Evolutionary conservation across 257 asterid species (phyloP).

Genomic region (Jacaranda copaia): DNA sequence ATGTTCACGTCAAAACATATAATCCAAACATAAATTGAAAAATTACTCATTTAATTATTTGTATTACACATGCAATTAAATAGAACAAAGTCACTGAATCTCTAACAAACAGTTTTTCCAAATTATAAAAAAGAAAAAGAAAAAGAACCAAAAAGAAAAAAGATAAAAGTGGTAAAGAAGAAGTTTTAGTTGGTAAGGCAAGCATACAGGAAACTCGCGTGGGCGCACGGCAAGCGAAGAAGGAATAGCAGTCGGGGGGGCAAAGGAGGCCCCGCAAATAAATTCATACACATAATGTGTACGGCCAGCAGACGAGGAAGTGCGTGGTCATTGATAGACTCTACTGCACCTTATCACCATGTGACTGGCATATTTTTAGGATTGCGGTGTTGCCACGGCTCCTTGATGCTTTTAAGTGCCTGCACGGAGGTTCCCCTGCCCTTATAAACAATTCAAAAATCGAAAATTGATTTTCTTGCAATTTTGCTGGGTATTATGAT

Average conservation of each 20-base stretch:
- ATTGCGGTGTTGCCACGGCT: conserved; percentile 45
- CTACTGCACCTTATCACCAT: background rate
- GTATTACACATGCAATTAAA: too few species aligned
- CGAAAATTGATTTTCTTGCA: too few species aligned
- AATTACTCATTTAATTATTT: too few species aligned
- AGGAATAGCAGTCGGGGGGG: background rate
- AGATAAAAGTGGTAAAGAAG: too few species aligned
- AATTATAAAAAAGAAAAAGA: too few species aligned
- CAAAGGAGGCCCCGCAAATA: background rate
- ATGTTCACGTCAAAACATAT: too few species aligned
- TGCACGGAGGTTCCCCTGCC: background rate
- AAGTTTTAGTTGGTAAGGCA: background rate
- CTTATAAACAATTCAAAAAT: background rate
- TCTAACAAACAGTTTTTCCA: too few species aligned
- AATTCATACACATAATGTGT: background rate
- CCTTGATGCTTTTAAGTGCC: conserved; percentile 19
- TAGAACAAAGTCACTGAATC: too few species aligned
- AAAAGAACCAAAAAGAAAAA: too few species aligned
- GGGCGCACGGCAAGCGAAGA: background rate
- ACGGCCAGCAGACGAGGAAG: background rate
- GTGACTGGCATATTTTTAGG: conserved; percentile 35
- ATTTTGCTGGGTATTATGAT: too few species aligned
- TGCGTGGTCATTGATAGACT: background rate
- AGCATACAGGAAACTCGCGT: background rate
- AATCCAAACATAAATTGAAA: too few species aligned